Evolutionary conservation across 345 rosid species (phyloP).

Genomic region (Citrus trifoliata): DNA sequence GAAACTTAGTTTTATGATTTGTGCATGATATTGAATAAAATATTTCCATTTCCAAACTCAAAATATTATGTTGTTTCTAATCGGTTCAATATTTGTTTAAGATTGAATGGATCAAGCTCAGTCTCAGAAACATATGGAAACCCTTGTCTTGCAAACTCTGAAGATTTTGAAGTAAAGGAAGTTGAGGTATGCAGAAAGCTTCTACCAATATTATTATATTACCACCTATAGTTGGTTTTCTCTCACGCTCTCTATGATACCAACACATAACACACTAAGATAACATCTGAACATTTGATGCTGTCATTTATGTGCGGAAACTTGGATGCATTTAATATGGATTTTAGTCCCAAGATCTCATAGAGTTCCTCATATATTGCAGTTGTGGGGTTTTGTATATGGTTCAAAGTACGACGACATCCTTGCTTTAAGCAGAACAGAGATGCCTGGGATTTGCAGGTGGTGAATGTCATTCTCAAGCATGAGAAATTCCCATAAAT

Average conservation of each 20-base stretch:
- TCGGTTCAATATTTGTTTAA: conserved; percentile 16
- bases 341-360: not conserved
- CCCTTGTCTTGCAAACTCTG: conserved; percentile 74
- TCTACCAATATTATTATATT: too few species aligned
- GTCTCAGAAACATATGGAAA: conserved; percentile 92
- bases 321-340: not conserved
- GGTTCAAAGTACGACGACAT: conserved; percentile 84
- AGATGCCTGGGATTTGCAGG: conserved; percentile 73
- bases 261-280: not conserved
- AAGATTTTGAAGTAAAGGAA: conserved; percentile 85
- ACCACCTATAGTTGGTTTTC: too few species aligned
- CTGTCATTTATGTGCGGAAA: not conserved
- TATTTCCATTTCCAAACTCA: not conserved
- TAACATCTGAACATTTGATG: not conserved
- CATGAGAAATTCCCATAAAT: not conserved
- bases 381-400: conserved; percentile 94
- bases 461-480: conserved; percentile 38
- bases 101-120: conserved; percentile 87
- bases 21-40: not conserved
- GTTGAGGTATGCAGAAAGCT: conserved; percentile 65
- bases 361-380: conserved; percentile 13
- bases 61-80: conserved; percentile 5
- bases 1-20: not conserved
- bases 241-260: not conserved
- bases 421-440: conserved; percentile 60